Conservation (phyloP, 176 grass and related monocot species). For the Calamus simplicifolius region DNA sequence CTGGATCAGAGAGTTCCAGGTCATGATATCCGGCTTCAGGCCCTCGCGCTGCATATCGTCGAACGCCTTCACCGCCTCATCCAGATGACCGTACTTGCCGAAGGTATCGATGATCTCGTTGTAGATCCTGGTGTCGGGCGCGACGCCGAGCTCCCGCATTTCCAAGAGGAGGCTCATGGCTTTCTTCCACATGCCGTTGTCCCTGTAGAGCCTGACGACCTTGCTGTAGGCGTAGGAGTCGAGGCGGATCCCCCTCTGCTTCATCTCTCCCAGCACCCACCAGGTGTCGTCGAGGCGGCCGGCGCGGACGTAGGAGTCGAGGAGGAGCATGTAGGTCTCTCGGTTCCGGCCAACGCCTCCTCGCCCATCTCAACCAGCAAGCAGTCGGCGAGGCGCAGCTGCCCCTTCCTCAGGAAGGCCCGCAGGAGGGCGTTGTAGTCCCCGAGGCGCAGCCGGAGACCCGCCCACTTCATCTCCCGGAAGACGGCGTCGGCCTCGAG, state of each 20-base stretch:
- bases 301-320: conserved; percentile 51
- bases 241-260: conserved; percentile 33
- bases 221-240: conserved; percentile 45
- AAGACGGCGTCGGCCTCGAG: conserved; percentile 77
- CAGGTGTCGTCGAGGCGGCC: conserved; percentile 71
- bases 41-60: conserved; percentile 55
- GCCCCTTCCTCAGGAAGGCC: conserved; percentile 39
- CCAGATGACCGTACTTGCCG: conserved; percentile 54
- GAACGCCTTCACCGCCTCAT: conserved; percentile 52
- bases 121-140: conserved; percentile 56
- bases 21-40: conserved; percentile 59
- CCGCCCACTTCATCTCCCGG: conserved; percentile 53
- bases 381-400: conserved; percentile 57
- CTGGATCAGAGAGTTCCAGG: conserved; percentile 63
- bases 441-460: conserved; percentile 20
- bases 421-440: conserved; percentile 75
- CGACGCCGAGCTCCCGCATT: conserved; percentile 56
- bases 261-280: conserved; percentile 83
- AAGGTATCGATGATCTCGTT: conserved; percentile 64
- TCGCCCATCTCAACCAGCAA: conserved; percentile 73
- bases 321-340: conserved; percentile 56
- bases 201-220: conserved; percentile 57
- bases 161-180: conserved; percentile 66
- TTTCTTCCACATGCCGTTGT: conserved; percentile 97
- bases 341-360: conserved; percentile 43